Base-by-base conservation (phyloP, 2,329 filamentous ascomycete species). In the Phialophora tarda region DNA sequence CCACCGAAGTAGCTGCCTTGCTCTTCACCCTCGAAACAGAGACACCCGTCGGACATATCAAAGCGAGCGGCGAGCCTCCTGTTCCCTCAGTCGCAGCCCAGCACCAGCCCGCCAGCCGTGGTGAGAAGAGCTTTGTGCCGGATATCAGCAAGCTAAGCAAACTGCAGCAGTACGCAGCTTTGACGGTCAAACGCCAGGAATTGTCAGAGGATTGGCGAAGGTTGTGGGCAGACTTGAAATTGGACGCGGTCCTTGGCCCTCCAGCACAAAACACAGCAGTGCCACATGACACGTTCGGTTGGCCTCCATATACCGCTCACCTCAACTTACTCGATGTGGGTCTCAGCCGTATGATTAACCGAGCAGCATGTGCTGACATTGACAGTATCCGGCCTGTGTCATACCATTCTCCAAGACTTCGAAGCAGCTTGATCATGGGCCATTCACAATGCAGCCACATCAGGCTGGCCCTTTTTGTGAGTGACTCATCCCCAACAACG, bases 301-400 rank as follows among this genome's bases (percentile, higher is more conserved):
- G 63, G 62, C 67, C 67, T n/a, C 59, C 69, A 10, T 87, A 82
- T 73, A 86, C 85, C 0, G 72, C 81, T 21, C 66, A 86, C 32
- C 80, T 80, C 73, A 88, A 87, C 65, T 24, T 86, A 8, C 69
- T 86, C 4, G 82, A 86, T 73, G 83, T 82, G 71, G 75, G 82
- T 76, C 24, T 11, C 48, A 7, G 30, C 2, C 8, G 12, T 24
- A 24, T 34, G 8, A 10, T 34, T 23, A 14, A 56, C 4, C n/a
- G 38, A 12, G 23, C 23, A 14, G 10, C 30, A 8, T 32, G 8
- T 55, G 48, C 60, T 65, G 50, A 65, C 62, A 12, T 63, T 38
- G 7, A 28, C 28, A 71, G 69, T 70, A 67, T 57, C 70, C 70
- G 14, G 66, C 68, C 44, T 68, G 66, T 34, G 63, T 71, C 23